Base-by-base conservation (phyloP, 73 alveolate species). In the Paramecium caudatum region DNA sequence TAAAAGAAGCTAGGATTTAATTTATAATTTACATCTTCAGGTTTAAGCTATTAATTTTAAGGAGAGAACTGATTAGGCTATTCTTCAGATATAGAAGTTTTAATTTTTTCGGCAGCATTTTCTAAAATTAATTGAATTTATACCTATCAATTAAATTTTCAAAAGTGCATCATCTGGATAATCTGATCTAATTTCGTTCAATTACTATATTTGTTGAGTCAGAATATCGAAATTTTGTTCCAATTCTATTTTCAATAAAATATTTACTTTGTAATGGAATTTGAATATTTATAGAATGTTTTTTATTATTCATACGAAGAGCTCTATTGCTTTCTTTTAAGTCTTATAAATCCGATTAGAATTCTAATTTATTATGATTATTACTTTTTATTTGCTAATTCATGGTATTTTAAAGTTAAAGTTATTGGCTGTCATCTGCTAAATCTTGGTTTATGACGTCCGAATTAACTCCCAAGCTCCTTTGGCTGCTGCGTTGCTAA, bases 151-250 rank as follows among this genome's bases (percentile, higher is more conserved):
- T 2, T 55, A 19, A 0, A 55, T 55, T 27, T 55, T 2, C 19
- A 43, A 37, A 27, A 27, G 30, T 55, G 30, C 9, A 2, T 43
- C 80, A 4, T 55, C 80, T 21, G 23, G 46, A 16, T 55, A 9
- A 10, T 55, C 80, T 27, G 10, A 16, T 55, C 80, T 3, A 10
- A 27, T 55, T 8, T 55, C 80, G 30, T 55, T 27, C 9, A 55
- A 27, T 23, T 55, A 55, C 30, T 55, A 21, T 15, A 55, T 5
- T 55, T 55, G 17, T 13, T 8, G 3, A 55, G 80, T 43, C 7
- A 55, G 30, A 0, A 43, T 55, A 10, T 55, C 80, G 13, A 55
- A 55, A 55, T 55, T 55, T 55, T 55, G 30, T 55, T 43, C 80
- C 80, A 55, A 10, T 55, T 55, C 80, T 55, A 55, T 4, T 10